These are phyloP conservation scores for Penicillium aurantiogriseum DNA, from an alignment of 2,329 filamentous ascomycete genomes.

Conservation along the genomic window DNA sequence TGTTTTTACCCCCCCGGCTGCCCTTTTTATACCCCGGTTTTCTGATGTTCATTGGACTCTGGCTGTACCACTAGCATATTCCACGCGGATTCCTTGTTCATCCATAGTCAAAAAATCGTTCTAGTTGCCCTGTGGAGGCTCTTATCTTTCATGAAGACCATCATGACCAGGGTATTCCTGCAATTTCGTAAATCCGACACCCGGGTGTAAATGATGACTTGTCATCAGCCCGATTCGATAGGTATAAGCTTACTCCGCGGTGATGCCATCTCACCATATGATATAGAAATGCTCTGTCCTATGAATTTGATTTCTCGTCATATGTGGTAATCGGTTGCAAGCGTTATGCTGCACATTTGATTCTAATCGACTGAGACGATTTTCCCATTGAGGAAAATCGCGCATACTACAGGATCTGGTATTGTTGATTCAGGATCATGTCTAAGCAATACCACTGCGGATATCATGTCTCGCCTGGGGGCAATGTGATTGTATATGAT, in stretches of 20 bases:
- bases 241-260: background rate
- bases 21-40: conserved; percentile 30
- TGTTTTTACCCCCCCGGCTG: conserved; percentile 1
- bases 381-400: conserved; percentile 5
- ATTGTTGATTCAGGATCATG: background rate
- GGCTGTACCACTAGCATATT: conserved; percentile 28
- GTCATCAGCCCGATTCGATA: conserved; percentile 7
- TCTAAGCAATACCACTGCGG: background rate
- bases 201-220: background rate
- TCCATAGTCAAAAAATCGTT: conserved; percentile 17
- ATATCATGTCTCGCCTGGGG: background rate
- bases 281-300: background rate
- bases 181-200: background rate
- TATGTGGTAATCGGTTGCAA: conserved; percentile 5
- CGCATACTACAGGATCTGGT: conserved; percentile 6
- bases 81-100: conserved; percentile 17
- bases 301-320: background rate
- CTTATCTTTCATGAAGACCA: background rate
- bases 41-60: conserved; percentile 31
- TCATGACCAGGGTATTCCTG: background rate
- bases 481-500: background rate
- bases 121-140: conserved; percentile 10
- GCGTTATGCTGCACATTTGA: conserved; percentile 6
- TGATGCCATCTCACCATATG: background rate
- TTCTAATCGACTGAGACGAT: background rate